Evolutionary conservation across 2,329 filamentous ascomycete species (phyloP), one percentile per base, ranked within the genome.

Genomic region (Talaromyces funiculosus): DNA sequence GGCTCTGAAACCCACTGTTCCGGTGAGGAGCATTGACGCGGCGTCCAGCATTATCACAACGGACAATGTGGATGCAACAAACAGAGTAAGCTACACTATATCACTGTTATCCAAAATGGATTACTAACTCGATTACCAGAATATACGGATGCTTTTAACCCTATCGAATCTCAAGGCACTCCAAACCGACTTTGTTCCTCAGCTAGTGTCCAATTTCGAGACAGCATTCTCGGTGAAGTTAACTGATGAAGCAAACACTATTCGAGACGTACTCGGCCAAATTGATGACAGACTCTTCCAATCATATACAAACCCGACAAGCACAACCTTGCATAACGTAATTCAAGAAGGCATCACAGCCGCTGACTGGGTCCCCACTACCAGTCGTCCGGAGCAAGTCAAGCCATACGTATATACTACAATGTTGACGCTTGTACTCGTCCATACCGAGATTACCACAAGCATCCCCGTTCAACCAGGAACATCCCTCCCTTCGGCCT

Each of bases 211-310:
- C 4, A 89, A 94, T 70, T 99, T 97, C 69, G 94, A 99, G 72
- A 92, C 90, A 54, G 86, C 90, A 59, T 99, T 99, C 76, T 92
- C 90, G 1, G 90, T 97, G 64, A 95, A 95, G 71, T 83, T 99
- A 62, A 95, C 92, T 1, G 93, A 97, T 64, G 94, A 99, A 76
- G 88, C 88, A 60, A 93, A 93, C 73, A 94, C 90, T 0, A 93
- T 99, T 70, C 87, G 88, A 59, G 92, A 97, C 69, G 91, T 96
- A 3, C 86, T 97, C 12, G 84, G 84, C 16, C 92, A 97, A 72
- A 97, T 99, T 65, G 92, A 97, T 70, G 84, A 87, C 12, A 87
- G 90, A 5, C 86, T 99, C 37, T 99, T 99, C 82, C 86, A 92
- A 68, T 91, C 92, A 2, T 99, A 97, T 77, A 95, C 91, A 14